These are phyloP conservation scores for Xylaria venustula DNA, from an alignment of 495 filamentous ascomycete species.

Conservation along the genomic window DNA sequence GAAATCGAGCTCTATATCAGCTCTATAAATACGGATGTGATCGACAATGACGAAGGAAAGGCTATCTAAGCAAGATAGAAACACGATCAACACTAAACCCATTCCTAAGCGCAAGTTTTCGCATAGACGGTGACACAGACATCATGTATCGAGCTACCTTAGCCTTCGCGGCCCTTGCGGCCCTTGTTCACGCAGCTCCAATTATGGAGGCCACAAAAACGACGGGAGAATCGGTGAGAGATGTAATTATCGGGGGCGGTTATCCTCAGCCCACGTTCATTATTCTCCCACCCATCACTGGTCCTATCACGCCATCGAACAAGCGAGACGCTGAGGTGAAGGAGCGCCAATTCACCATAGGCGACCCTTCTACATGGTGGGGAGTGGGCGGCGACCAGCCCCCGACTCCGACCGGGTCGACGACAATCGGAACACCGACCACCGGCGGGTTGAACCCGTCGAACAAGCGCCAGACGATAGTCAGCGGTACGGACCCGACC, in stretches of 20 bases:
- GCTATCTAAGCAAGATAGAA: neutral
- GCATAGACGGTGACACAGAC: neutral
- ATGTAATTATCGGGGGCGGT: conserved; percentile 14
- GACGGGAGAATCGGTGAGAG: conserved; percentile 12
- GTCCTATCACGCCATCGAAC: conserved; percentile 70
- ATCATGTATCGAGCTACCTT: conserved; percentile 26
- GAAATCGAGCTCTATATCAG: neutral
- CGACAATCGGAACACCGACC: conserved; percentile 9
- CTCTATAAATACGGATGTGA: conserved; percentile 10
- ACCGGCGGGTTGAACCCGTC: conserved; percentile 15
- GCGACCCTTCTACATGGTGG: conserved; percentile 20
- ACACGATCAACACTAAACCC: neutral
- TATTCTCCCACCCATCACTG: conserved; percentile 35
- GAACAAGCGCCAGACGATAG: conserved; percentile 21
- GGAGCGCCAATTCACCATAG: conserved; percentile 27
- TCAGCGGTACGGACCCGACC: conserved; percentile 18
- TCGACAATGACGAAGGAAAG: neutral
- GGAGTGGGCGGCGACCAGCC: conserved; percentile 14
- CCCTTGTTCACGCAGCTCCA: conserved; percentile 26
- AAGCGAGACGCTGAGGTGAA: conserved; percentile 52
- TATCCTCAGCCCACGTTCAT: conserved; percentile 22
- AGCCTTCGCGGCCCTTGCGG: conserved; percentile 26
- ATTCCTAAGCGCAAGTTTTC: neutral
- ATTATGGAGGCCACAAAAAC: conserved; percentile 25
- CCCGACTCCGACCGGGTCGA: conserved; percentile 10